Percentiles rank a stretch among this genome's conserved stretches.
These are phyloP conservation scores for Aspergillus baeticus DNA, from an alignment of 495 filamentous ascomycete genomes.

Conservation along the genomic window DNA sequence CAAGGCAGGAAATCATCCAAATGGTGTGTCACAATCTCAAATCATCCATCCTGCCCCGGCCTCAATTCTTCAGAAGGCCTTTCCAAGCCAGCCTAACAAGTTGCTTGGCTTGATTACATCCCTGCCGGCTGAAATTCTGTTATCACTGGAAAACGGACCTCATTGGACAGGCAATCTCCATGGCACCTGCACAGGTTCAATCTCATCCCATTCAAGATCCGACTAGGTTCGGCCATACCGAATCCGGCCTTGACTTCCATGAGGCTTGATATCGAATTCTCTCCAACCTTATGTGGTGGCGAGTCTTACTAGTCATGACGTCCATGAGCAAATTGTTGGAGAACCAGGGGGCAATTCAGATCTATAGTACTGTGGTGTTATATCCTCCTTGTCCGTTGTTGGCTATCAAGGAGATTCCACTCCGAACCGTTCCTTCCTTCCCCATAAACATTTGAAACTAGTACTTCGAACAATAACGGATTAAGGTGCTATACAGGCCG, in stretches of 20 bases:
- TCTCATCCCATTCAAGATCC: not conserved
- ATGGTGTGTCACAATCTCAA: not conserved
- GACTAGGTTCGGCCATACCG: slow-evolving; percentile 2
- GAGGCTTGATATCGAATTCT: not conserved
- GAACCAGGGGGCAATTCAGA: not conserved
- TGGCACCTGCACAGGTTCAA: not conserved
- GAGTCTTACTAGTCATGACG: not conserved
- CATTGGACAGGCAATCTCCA: not conserved
- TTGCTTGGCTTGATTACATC: not conserved
- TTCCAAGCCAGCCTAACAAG: not conserved
- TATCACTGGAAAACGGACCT: not conserved
- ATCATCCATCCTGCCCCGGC: not conserved
- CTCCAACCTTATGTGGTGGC: not conserved
- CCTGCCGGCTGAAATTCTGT: not conserved
- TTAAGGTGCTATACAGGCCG: slow-evolving; percentile 8
- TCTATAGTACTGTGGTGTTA: not conserved
- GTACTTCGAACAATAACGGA: not conserved
- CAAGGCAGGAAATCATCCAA: not conserved
- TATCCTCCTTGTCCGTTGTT: not conserved
- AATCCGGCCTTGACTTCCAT: not conserved
- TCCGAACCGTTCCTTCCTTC: slow-evolving; percentile 3
- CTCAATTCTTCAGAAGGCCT: not conserved
- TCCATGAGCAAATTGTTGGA: not conserved
- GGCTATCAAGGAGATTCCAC: not conserved
- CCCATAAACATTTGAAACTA: slow-evolving; percentile 9